Evolutionary conservation across 495 filamentous ascomycete species (phyloP).

Genomic region (Tetracladium marchalianum): DNA sequence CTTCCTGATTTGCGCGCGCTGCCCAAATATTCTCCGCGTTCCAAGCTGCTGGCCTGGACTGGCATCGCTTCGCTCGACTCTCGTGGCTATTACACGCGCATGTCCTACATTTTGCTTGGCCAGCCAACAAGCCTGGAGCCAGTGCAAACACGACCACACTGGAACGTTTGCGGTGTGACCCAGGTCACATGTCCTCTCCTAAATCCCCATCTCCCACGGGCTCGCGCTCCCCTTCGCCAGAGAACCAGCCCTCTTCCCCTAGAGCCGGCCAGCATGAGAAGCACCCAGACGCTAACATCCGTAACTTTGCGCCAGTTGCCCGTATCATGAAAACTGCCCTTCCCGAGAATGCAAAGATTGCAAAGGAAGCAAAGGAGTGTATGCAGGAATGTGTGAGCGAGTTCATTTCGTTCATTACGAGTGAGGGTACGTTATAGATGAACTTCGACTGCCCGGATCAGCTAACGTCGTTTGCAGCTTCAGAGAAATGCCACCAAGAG

Average conservation of each 20-base stretch:
- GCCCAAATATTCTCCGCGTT: conserved; percentile 41
- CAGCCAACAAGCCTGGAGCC: conserved; percentile 14
- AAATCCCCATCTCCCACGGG: conserved; percentile 39
- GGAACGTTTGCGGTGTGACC: conserved; percentile 19
- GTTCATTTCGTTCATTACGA: conserved; percentile 99
- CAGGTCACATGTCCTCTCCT: conserved; percentile 16
- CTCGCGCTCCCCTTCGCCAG: conserved; percentile 36
- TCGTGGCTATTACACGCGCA: conserved; percentile 16
- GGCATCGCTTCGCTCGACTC: conserved; percentile 34
- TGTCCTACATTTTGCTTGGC: conserved; percentile 16
- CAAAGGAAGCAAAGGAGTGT: conserved; percentile 98
- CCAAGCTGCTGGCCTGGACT: conserved; percentile 34
- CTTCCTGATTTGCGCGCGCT: conserved; percentile 27
- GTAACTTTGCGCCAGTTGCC: conserved; percentile 83
- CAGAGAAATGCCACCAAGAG: conserved; percentile 98
- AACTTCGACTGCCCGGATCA: conserved; percentile 1
- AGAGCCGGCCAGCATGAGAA: conserved; percentile 34
- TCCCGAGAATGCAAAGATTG: conserved; percentile 98
- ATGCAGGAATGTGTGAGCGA: conserved; percentile 99
- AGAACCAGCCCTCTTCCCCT: conserved; percentile 30
- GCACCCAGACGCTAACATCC: conserved; percentile 70
- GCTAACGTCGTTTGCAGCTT: conserved; percentile 51
- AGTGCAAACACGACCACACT: conserved; percentile 23
- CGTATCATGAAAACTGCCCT: conserved; percentile 98
- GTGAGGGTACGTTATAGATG: conserved; percentile 82